These are phyloP conservation scores for Aspergillus spinulosporus DNA, from an alignment of 2,329 filamentous ascomycete genomes.

Conservation along the genomic window DNA sequence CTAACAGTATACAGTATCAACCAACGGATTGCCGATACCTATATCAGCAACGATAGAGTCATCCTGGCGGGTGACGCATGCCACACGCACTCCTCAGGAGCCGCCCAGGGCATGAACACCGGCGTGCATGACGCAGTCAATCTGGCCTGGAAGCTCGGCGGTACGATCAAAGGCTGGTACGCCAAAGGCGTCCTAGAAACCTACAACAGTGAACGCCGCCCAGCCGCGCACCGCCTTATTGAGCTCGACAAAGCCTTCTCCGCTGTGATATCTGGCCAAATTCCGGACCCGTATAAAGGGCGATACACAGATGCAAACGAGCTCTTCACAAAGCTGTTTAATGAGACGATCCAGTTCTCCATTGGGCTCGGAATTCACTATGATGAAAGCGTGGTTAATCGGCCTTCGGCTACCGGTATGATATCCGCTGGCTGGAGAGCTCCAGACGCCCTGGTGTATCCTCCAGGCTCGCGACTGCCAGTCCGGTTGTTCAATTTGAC, in stretches of 20 bases:
- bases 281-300: slow-evolving; percentile 19
- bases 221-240: slow-evolving; percentile 33
- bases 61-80: slow-evolving; percentile 41
- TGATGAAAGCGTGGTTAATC: slow-evolving; percentile 20
- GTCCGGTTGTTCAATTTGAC: background rate
- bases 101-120: slow-evolving; percentile 57
- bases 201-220: slow-evolving; percentile 33
- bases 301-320: slow-evolving; percentile 22
- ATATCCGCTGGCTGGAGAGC: slow-evolving; percentile 10
- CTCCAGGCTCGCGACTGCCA: slow-evolving; percentile 8
- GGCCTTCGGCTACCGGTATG: background rate
- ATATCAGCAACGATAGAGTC: slow-evolving; percentile 46
- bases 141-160: slow-evolving; percentile 55
- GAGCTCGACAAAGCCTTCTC: slow-evolving; percentile 31
- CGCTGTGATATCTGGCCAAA: slow-evolving; percentile 21
- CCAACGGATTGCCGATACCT: slow-evolving; percentile 39
- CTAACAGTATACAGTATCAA: slow-evolving; percentile 40
- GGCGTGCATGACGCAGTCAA: slow-evolving; percentile 55
- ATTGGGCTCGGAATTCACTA: slow-evolving; percentile 26
- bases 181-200: slow-evolving; percentile 18
- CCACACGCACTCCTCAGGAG: slow-evolving; percentile 55
- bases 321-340: slow-evolving; percentile 26
- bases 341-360: slow-evolving; percentile 23
- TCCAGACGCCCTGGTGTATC: slow-evolving; percentile 10
- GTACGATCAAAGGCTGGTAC: slow-evolving; percentile 33